A percentile compares a stretch with the other conserved stretches of the same genome.
These are phyloP conservation scores for Paraglomus brasilianum DNA, from an alignment of 192 early-diverging fungal genomes.

Conservation along the genomic window DNA sequence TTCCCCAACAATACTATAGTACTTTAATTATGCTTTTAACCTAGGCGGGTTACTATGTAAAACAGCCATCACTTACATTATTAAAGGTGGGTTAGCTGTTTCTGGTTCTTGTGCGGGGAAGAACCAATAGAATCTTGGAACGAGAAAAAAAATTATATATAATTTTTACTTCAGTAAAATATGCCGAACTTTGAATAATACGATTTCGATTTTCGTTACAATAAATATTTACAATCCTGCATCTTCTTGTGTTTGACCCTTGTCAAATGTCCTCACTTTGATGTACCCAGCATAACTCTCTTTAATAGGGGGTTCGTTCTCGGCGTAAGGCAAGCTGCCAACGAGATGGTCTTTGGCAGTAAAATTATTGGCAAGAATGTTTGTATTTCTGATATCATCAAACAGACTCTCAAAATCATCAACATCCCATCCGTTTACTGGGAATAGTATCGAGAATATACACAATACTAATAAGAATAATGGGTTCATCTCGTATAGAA, in stretches of 20 bases:
- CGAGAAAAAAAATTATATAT: constrained; percentile 6
- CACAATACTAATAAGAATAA: no score
- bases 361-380: no score
- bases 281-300: constrained; percentile 61
- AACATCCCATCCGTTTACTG: no score
- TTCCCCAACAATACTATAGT: not conserved
- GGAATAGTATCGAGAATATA: no score
- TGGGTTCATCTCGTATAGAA: no score
- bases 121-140: constrained; percentile 70
- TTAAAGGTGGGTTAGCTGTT: constrained; percentile 60
- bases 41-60: not conserved
- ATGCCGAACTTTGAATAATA: not conserved
- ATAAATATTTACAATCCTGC: constrained; percentile 43
- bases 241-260: constrained; percentile 38
- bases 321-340: no score
- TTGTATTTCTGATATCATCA: no score
- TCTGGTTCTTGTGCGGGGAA: constrained; percentile 70
- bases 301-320: constrained; percentile 38
- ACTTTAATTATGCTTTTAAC: not conserved
- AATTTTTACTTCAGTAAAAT: not conserved
- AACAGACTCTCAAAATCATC: no score
- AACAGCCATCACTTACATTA: constrained; percentile 45
- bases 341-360: no score
- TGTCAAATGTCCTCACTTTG: constrained; percentile 52
- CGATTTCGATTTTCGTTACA: not conserved